Percentiles rank a stretch among this genome's conserved stretches.
Conservation (phyloP, 148 eudicot genomes). For the Camellia lanceoleosa region DNA sequence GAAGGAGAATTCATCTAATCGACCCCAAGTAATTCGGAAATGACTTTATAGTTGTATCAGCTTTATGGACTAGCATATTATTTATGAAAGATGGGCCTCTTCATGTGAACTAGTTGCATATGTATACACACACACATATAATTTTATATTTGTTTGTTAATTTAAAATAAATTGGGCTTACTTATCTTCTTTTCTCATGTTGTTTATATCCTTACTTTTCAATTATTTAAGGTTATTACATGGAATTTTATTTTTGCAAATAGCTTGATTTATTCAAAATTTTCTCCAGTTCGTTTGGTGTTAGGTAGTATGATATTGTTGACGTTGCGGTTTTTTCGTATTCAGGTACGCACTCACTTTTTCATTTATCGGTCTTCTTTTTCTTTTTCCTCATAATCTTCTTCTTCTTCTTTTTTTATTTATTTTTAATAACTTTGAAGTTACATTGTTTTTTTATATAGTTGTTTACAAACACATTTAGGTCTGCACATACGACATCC, state of each 20-base stretch:
- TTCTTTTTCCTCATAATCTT: background rate
- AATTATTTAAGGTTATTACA: background rate
- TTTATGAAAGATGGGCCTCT: conserved; percentile 4
- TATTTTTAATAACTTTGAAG: background rate
- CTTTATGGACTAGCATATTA: background rate
- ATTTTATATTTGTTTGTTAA: background rate
- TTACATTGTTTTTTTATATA: no score
- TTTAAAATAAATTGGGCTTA: background rate
- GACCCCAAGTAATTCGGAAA: background rate
- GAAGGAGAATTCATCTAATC: background rate
- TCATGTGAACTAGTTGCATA: background rate
- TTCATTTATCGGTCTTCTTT: background rate
- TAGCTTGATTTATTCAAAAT: background rate
- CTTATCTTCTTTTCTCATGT: background rate
- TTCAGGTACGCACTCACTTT: conserved; percentile 50
- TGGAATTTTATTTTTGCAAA: background rate
- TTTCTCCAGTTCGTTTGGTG: conserved; percentile 66
- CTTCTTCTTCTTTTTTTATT: no score
- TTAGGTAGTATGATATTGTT: conserved; percentile 70
- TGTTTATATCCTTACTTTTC: background rate
- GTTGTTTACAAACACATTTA: background rate
- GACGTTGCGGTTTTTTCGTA: conserved; percentile 69
- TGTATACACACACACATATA: background rate
- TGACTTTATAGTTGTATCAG: background rate
- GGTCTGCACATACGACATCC: background rate